Evolutionary conservation across 1,139 yeast genomes (phyloP).

Genomic region (Candida labiduridarum): DNA sequence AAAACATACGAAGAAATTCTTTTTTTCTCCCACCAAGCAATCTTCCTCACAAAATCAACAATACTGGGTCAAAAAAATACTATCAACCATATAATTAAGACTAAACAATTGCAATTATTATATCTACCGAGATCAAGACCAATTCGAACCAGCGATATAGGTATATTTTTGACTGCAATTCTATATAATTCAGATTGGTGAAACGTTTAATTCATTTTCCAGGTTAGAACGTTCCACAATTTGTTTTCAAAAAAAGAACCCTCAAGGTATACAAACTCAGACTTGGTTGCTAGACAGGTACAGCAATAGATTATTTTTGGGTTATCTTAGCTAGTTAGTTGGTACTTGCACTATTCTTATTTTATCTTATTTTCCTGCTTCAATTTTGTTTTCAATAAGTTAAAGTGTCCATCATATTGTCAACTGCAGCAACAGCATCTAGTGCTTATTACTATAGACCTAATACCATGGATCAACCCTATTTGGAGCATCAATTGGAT

Average conservation of each 20-base stretch:
- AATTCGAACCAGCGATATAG: neutral
- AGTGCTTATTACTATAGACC: conserved; percentile 5
- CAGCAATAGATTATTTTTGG: neutral
- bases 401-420: conserved; percentile 10
- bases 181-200: neutral
- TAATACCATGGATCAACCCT: conserved; percentile 36
- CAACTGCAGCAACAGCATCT: conserved; percentile 10
- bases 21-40: neutral
- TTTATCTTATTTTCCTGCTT: neutral
- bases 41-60: conserved; percentile 1
- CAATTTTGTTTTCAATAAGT: neutral
- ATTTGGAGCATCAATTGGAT: conserved; percentile 31
- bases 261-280: neutral
- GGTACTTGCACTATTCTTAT: neutral
- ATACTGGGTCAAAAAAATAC: neutral
- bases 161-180: neutral
- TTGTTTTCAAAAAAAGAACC: neutral
- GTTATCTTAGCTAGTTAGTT: neutral
- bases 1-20: neutral
- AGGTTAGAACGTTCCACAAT: neutral
- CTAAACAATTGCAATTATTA: neutral
- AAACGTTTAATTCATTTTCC: neutral
- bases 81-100: neutral
- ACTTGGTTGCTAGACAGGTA: neutral
- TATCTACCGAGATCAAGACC: neutral